These are phyloP conservation scores for Anthracocystis walkeri DNA, from an alignment of 1,284 basidiomycete genomes.

Conservation along the genomic window DNA sequence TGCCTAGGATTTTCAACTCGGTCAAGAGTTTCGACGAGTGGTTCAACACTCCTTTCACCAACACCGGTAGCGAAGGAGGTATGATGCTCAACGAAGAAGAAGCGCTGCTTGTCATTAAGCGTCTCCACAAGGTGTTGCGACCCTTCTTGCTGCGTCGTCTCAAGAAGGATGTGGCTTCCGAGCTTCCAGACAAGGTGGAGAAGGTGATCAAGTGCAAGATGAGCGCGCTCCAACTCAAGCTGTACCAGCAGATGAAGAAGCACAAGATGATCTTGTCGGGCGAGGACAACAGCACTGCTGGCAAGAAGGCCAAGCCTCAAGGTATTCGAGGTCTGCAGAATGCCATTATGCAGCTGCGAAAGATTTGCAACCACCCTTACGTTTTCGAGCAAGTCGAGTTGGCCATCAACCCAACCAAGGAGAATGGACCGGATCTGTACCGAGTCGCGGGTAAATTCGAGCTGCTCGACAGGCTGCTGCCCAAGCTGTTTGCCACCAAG, in stretches of 20 bases:
- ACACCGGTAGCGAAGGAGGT: slow-evolving; percentile 81
- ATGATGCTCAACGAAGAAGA: slow-evolving; percentile 99
- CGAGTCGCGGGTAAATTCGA: slow-evolving; percentile 95
- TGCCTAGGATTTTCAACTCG: slow-evolving; percentile 99
- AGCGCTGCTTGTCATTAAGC: slow-evolving; percentile 94
- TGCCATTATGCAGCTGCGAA: slow-evolving; percentile 98
- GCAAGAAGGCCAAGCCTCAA: slow-evolving; percentile 64
- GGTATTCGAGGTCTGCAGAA: slow-evolving; percentile 80
- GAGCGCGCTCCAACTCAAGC: slow-evolving; percentile 91
- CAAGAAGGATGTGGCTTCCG: slow-evolving; percentile 98
- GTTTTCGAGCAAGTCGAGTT: slow-evolving; percentile 95
- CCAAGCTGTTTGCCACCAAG: slow-evolving; percentile 91
- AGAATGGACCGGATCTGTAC: slow-evolving; percentile 82
- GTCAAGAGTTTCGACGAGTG: slow-evolving; percentile 99
- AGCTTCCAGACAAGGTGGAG: slow-evolving; percentile 98
- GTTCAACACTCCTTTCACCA: slow-evolving; percentile 99
- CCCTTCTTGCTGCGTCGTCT: slow-evolving; percentile 95
- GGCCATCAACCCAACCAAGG: slow-evolving; percentile 83
- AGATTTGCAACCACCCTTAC: slow-evolving; percentile 88
- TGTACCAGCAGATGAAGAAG: slow-evolving; percentile 98
- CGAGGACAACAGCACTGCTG: slow-evolving; percentile 55
- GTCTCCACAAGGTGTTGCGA: slow-evolving; percentile 96
- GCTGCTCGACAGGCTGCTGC: slow-evolving; percentile 89
- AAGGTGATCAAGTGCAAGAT: slow-evolving; percentile 99
- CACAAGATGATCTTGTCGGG: slow-evolving; percentile 82